Evolutionary conservation across 2,329 filamentous ascomycete genomes (phyloP).

Genomic region (Diaporthe sp.): DNA sequence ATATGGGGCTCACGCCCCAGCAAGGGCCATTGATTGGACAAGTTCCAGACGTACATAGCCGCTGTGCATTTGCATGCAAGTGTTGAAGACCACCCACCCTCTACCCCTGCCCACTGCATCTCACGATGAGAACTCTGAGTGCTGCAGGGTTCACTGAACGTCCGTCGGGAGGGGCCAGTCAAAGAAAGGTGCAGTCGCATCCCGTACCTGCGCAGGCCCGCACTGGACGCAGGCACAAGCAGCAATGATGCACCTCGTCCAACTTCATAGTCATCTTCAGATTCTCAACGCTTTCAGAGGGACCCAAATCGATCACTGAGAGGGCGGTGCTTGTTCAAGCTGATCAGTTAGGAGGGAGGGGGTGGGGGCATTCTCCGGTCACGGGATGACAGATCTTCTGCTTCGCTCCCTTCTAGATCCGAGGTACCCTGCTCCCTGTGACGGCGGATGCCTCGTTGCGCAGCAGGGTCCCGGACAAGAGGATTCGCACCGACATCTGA

Average conservation of each 20-base stretch:
- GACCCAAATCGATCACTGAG: background rate
- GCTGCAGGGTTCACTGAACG: slow-evolving; percentile 35
- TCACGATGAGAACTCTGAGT: slow-evolving; percentile 29
- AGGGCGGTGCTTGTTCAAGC: background rate
- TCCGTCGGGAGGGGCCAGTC: slow-evolving; percentile 21
- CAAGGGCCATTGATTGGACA: slow-evolving; percentile 40
- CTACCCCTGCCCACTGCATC: slow-evolving; percentile 32
- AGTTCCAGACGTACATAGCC: slow-evolving; percentile 45
- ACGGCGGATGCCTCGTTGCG: slow-evolving; percentile 15
- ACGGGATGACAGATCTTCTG: slow-evolving; percentile 14
- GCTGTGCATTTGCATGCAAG: slow-evolving; percentile 46
- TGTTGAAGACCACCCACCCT: slow-evolving; percentile 33
- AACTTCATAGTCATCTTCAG: background rate
- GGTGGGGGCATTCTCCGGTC: slow-evolving; percentile 2
- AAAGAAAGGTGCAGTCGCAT: slow-evolving; percentile 20
- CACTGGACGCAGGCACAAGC: slow-evolving; percentile 23
- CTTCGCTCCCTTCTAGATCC: slow-evolving; percentile 25
- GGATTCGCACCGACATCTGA: slow-evolving; percentile 31
- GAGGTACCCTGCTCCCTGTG: slow-evolving; percentile 31
- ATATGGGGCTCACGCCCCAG: slow-evolving; percentile 7
- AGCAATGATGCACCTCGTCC: background rate
- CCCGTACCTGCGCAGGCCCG: slow-evolving; percentile 31
- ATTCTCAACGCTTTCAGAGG: background rate
- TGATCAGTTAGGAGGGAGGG: background rate
- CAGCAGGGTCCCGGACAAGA: slow-evolving; percentile 23